Percentiles rank a stretch among this genome's conserved stretches.
phyloP scores from a whole-genome alignment of 257 asterid genomes.

The Scutellaria baicalensis region DNA sequence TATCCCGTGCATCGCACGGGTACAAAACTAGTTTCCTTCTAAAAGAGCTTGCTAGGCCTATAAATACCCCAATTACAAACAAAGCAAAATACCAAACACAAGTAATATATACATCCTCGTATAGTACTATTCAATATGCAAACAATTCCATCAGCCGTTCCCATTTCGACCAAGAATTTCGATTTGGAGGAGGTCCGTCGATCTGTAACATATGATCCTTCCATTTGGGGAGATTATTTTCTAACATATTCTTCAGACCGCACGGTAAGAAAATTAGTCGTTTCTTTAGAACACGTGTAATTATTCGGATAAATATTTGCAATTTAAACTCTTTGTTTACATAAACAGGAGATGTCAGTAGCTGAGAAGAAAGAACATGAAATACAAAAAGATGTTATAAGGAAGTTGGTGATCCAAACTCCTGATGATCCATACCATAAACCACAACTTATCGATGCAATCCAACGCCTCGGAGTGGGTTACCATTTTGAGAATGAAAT shows the following conservation, averaged over 20 bases:
- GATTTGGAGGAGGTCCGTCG: neutral
- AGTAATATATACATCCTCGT: no score
- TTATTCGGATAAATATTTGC: no score
- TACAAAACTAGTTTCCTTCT: no score
- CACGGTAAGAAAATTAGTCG: neutral
- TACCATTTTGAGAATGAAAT: conserved; percentile 6
- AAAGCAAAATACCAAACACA: no score
- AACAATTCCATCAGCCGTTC: no score
- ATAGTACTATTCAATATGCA: no score
- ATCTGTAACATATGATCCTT: neutral
- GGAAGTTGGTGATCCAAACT: neutral
- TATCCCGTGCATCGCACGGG: no score
- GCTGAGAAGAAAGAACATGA: neutral
- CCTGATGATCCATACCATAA: neutral
- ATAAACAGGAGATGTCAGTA: neutral
- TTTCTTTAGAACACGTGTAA: no score
- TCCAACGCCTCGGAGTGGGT: conserved; percentile 1
- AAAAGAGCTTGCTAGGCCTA: no score
- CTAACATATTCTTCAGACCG: neutral
- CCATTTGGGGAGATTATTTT: neutral
- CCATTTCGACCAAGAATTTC: no score
- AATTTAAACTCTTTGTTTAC: no score
- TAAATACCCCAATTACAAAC: no score
- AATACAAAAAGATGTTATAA: neutral
- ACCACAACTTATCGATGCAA: neutral